phyloP scores from a whole-genome alignment of 148 eudicot species.

The Vaccinium myrtillus region DNA sequence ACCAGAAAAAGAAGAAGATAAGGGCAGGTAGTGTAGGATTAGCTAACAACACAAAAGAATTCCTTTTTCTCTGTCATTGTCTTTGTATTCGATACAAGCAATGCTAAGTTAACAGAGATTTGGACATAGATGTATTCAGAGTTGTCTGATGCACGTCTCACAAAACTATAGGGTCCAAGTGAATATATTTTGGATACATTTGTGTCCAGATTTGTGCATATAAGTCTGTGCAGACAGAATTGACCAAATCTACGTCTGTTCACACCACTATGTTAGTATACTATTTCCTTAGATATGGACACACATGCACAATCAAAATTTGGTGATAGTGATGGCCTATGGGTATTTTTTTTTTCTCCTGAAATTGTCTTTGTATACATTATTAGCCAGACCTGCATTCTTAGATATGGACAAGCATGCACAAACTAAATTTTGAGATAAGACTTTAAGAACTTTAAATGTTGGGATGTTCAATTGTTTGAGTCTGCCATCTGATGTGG shows the following conservation, averaged over 20 bases:
- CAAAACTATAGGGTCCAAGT: not conserved
- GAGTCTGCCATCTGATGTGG: not conserved
- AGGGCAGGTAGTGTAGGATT: slow-evolving; percentile 7
- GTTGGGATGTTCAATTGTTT: not conserved
- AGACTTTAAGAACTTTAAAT: not conserved
- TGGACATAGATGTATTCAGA: not conserved
- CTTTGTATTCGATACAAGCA: not conserved
- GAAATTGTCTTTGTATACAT: not conserved
- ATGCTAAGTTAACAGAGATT: not conserved
- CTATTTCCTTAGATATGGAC: not conserved
- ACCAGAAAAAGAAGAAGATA: not conserved
- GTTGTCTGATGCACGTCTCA: not conserved
- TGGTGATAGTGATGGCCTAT: not conserved
- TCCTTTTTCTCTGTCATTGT: not conserved
- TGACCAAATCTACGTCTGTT: not conserved
- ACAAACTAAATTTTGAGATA: not conserved
- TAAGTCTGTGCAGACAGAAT: not conserved
- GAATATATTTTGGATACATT: not conserved
- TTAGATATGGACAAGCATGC: not conserved
- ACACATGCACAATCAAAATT: slow-evolving; percentile 2
- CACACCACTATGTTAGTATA: not conserved
- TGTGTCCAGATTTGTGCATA: not conserved
- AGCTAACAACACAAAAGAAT: not conserved
- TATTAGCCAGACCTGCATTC: not conserved
- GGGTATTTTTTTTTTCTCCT: not conserved